phyloP scores from a whole-genome alignment of 768 basidiomycete species.

The Heimioporus sp. region DNA sequence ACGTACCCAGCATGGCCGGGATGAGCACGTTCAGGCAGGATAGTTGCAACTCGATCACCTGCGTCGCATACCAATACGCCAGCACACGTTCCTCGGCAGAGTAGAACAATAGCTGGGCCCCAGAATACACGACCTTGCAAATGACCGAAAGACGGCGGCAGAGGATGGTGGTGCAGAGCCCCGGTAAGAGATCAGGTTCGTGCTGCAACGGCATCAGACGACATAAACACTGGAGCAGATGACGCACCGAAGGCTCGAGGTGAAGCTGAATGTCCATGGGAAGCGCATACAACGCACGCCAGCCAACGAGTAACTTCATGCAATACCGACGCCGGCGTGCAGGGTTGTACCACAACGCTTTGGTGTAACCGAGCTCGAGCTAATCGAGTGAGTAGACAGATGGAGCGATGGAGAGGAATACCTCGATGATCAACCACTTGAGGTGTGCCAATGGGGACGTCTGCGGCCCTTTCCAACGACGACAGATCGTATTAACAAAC shows the following conservation, averaged over 20 bases:
- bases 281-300: slow-evolving; percentile 62
- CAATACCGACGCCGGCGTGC: slow-evolving; percentile 63
- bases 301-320: slow-evolving; percentile 59
- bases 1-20: slow-evolving; percentile 33
- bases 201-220: slow-evolving; percentile 15
- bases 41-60: slow-evolving; percentile 57
- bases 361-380: slow-evolving; percentile 58
- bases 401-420: slow-evolving; percentile 5
- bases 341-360: slow-evolving; percentile 66
- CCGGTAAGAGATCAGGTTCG: slow-evolving; percentile 27
- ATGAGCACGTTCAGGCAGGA: slow-evolving; percentile 50
- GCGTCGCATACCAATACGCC: slow-evolving; percentile 72
- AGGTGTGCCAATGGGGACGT: slow-evolving; percentile 40
- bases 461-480: slow-evolving; percentile 37
- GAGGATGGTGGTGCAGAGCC: slow-evolving; percentile 36
- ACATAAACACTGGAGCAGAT: not conserved
- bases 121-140: slow-evolving; percentile 69
- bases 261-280: slow-evolving; percentile 27
- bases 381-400: slow-evolving; percentile 24
- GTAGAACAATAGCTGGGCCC: slow-evolving; percentile 76
- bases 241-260: slow-evolving; percentile 19
- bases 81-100: slow-evolving; percentile 63
- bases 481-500: slow-evolving; percentile 38
- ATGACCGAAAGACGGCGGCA: slow-evolving; percentile 60
- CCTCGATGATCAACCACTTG: slow-evolving; percentile 39